Evolutionary conservation across 441 rosid genomes (phyloP), one percentile per base, ranked within the genome.

Genomic region (Erodium moschatum): DNA sequence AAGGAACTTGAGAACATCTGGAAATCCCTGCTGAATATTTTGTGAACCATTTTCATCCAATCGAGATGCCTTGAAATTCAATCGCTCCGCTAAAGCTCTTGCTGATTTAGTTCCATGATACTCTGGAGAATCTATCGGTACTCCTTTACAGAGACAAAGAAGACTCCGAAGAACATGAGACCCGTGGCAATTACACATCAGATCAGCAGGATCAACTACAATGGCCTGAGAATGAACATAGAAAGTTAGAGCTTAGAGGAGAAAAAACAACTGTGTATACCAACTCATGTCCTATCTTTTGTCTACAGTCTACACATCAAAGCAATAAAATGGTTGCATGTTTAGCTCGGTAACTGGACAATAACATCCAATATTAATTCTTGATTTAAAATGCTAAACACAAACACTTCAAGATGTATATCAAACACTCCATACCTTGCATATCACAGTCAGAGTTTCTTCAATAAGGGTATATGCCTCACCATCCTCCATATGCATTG

Each of bases 131-230:
- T 86, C 92, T 71, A 85, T 72, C n/a, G 92, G 84, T 68, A 81
- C 87, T 71, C 97, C 98, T 75, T 85, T 85, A 77, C 40, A 29
- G 4, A 63, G 89, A 82, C 96, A 85, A 68, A 89, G 88, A 82
- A 89, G 86, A 77, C 87, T 85, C 44, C 97, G 88, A 65, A 91
- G 88, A 79, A 94, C 97, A 78, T 89, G 97, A 71, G 97, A 94
- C 44, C 96, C 94, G 65, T 94, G 80, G 81, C 96, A 84, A 73
- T 88, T 81, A 62, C 88, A 87, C 84, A 94, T 82, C 80, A 91
- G 74, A 70, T 87, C 96, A 70, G 82, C 66, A 64, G 85, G 84
- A 61, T 83, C 82, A 61, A 69, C 81, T 42, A 81, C 83, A 83
- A 87, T 86, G 69, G 73, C 91, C 99, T 94, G 79, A 67, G 44